Evolutionary conservation across 2,329 filamentous ascomycete species (phyloP).

Genomic region (Lithohypha guttulata): DNA sequence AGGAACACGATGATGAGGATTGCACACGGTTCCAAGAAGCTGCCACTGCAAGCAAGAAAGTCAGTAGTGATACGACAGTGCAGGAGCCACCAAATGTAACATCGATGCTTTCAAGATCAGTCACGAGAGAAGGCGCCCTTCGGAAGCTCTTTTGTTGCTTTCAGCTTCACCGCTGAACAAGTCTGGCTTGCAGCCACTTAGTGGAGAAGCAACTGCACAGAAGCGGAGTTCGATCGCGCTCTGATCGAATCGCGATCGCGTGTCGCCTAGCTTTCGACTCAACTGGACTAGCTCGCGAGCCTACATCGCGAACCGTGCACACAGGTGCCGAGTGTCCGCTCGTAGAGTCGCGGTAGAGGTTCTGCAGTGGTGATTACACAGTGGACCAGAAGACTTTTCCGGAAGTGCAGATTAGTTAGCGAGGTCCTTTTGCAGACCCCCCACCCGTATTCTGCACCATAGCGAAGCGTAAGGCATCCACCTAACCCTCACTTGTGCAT

Average conservation of each 20-base stretch:
- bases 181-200: slow-evolving; percentile 3
- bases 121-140: background rate
- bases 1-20: too few species aligned
- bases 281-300: too few species aligned
- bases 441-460: background rate
- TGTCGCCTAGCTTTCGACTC: too few species aligned
- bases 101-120: background rate
- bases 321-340: too few species aligned
- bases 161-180: slow-evolving; percentile 9
- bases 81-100: background rate
- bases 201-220: too few species aligned
- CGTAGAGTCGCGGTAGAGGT: slow-evolving; percentile 1
- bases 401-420: too few species aligned
- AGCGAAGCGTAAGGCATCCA: background rate
- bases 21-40: too few species aligned
- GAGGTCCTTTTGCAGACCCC: slow-evolving; percentile 5
- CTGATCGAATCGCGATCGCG: too few species aligned
- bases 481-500: slow-evolving; percentile 1
- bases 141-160: slow-evolving; percentile 5
- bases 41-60: too few species aligned
- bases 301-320: too few species aligned
- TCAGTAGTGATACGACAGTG: too few species aligned
- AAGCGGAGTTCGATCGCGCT: too few species aligned
- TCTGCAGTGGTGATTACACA: background rate
- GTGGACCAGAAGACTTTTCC: background rate